These are phyloP conservation scores for Taphrina pruni DNA, from an alignment of 1,139 yeast genomes.

Conservation along the genomic window DNA sequence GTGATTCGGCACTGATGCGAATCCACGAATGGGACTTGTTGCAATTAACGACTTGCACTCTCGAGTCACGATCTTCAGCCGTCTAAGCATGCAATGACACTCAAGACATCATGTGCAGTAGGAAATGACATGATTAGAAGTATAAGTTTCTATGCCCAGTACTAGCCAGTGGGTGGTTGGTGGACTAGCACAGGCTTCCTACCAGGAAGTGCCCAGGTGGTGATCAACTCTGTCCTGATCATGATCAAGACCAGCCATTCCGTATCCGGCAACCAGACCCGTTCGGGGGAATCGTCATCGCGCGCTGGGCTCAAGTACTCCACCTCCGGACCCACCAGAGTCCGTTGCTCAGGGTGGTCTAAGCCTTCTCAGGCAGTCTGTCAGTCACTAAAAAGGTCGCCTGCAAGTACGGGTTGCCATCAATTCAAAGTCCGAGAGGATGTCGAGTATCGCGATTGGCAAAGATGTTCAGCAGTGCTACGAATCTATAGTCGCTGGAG, in stretches of 20 bases:
- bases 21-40: not conserved
- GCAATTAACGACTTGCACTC: not conserved
- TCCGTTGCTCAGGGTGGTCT: not conserved
- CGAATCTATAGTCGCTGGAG: conserved; percentile 55
- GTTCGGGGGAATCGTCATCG: not conserved
- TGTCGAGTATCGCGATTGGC: conserved; percentile 30
- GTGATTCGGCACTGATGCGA: not conserved
- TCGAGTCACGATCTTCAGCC: not conserved
- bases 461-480: conserved; percentile 53
- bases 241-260: not conserved
- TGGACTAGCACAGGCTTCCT: too few relatives aligned
- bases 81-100: not conserved
- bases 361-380: not conserved
- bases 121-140: too few relatives aligned
- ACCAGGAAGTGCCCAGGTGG: not conserved
- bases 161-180: too few relatives aligned
- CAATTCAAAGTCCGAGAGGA: not conserved
- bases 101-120: too few relatives aligned
- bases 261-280: not conserved
- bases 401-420: not conserved
- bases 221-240: conserved; percentile 3
- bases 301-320: not conserved
- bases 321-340: not conserved
- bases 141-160: too few relatives aligned
- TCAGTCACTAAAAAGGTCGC: not conserved